Base-by-base conservation (phyloP, 164 flowering plant species). In the Magnolia sinica region DNA sequence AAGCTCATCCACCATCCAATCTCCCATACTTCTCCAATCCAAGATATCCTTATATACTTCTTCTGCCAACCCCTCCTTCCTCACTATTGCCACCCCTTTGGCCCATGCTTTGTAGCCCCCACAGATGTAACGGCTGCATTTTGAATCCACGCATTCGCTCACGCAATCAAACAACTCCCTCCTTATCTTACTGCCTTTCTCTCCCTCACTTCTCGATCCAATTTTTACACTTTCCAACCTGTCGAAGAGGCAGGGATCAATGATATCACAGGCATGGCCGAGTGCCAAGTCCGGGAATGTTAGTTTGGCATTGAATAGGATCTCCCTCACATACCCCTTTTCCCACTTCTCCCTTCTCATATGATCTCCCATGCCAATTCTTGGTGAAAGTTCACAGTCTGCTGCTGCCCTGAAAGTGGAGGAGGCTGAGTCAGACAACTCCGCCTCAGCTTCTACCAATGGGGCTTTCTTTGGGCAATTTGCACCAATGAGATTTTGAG, bases 1-100 rank as follows among this genome's bases (percentile, higher is more conserved):
- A 65, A 96, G 91, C 77, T 93, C 98, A 82, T 96, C 99, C 69
- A 94, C 92, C 92, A 90, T 90, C 70, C 83, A 87, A 37, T 94
- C 87, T 63, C 84, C 88, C 92, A 88, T 84, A 58, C 83, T 80
- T 84, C 85, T 83, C 92, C 89, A 93, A 50, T 83, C 85, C 14
- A 84, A 80, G 8, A 94, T 88, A 76, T 94, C 98, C 83, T 82
- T 90, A 73, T 80, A 88, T 72, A 94, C 86, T 80, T 94, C 92
- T 71, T 88, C 90, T 8, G 90, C 93, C 76, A 96, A 80, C 81
- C 86, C 69, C 14, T 86, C 91, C 52, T 88, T 90, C 75, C 79
- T 84, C 78, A 91, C 86, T 76, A 87, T 79, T 49, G 84, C 76
- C 24, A 83, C 49, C 69, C 97, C 97, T 79, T 85, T 88, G 3